phyloP scores from a whole-genome alignment of 371 early-diverging fungal species.

The Mortierella sp. region DNA sequence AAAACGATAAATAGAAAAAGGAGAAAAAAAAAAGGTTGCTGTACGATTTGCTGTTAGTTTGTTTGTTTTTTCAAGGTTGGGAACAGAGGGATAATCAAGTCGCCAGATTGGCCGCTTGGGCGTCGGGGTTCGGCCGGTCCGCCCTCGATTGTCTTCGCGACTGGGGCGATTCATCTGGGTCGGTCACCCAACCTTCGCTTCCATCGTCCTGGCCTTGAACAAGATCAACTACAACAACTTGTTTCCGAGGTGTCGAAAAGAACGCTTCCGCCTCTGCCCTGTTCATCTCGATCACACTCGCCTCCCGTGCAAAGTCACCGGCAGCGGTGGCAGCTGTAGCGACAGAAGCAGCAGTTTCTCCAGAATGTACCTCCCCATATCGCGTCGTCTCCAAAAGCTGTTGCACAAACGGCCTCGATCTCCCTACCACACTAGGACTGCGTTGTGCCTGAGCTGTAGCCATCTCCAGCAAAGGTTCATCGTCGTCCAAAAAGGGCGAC shows the following conservation, averaged over 20 bases:
- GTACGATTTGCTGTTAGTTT: not conserved
- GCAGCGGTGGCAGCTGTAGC: constrained; percentile 8
- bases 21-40: not conserved
- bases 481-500: constrained; percentile 28
- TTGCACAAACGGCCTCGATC: constrained; percentile 27
- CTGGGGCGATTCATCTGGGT: constrained; percentile 40
- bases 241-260: constrained; percentile 24
- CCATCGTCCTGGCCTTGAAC: constrained; percentile 20
- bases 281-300: constrained; percentile 40
- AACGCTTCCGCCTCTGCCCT: constrained; percentile 24
- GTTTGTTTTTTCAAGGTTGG: not conserved
- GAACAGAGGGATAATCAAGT: not conserved
- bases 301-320: constrained; percentile 3
- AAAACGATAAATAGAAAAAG: not conserved
- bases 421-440: not conserved
- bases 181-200: constrained; percentile 54
- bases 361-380: not conserved
- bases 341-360: not conserved
- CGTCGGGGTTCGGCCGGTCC: not conserved
- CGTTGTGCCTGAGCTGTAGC: not conserved
- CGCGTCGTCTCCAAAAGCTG: constrained; percentile 24
- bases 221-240: constrained; percentile 19
- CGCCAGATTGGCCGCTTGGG: constrained; percentile 2
- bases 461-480: not conserved
- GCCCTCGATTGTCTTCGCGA: constrained; percentile 24